Base-by-base conservation (phyloP, 371 early-diverging fungal species). In the Syncephalastrum contaminatum region DNA sequence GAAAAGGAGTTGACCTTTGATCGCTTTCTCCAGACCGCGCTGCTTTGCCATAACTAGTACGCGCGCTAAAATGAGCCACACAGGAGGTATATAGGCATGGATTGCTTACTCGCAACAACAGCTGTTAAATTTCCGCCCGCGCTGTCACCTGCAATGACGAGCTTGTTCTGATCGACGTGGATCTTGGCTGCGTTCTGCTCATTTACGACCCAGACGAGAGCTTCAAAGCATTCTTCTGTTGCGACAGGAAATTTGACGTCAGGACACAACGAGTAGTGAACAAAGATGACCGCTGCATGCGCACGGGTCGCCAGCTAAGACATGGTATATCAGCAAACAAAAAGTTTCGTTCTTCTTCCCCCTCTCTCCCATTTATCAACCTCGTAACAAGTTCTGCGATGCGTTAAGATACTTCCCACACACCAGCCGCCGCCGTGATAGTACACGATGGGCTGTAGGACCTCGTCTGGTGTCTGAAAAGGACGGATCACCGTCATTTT, bases 1-100 rank as follows among this genome's bases (percentile, higher is more conserved):
- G 21, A 62, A 56, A 15, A 72, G 49, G 16, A 72, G 59, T 53
- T 70, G 73, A 8, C 52, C 56, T 4, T 50, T 51, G 16, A 76
- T 66, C 4, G 52, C 42, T 10, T 20, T 21, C 14, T 55, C 54
- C 3, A 18, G 14, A 3, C 54, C 59, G 22, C 65, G 60, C 19
- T 64, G 50, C 19, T 75, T 71, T 15, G 65, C 66, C 39, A 64
- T 54, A 8, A 65, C 70, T 69, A 53, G 30, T 27, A 16, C 2
- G 4, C 19, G n/a, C 0, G 14, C 22, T 14, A 4, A 18, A 5
- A 24, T 13, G 13, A n/a, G 43, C 10, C 22, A 2, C 15, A 50
- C 3, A 4, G 15, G n/a, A 30, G 4, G 1, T 41, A 21, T n/a
- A 52, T 42, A 7, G 4, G 46, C 39, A 14, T 18, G 8, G 20